A percentile compares a stretch with the other conserved stretches of the same genome.
These are phyloP conservation scores for Epichloe sibirici DNA, from an alignment of 2,329 filamentous ascomycete genomes.

Conservation along the genomic window DNA sequence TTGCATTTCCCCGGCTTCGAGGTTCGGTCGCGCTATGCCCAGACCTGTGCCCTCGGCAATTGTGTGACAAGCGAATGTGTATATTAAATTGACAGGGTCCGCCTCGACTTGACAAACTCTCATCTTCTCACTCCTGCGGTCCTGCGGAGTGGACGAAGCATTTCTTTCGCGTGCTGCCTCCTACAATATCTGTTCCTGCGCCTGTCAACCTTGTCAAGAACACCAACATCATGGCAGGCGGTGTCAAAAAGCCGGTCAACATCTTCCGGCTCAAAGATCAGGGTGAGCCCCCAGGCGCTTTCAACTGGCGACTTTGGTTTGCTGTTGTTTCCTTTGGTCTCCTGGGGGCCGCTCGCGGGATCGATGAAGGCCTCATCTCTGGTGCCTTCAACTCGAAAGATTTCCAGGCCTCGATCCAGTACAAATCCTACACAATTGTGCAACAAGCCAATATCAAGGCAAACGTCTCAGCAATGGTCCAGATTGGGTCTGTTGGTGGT, in stretches of 20 bases:
- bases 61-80: not conserved
- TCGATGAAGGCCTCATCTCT: constrained; percentile 71
- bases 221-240: constrained; percentile 31
- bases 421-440: constrained; percentile 36
- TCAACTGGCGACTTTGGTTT: constrained; percentile 73
- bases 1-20: too few relatives aligned
- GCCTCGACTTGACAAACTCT: not conserved
- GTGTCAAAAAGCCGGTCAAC: constrained; percentile 43
- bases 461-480: constrained; percentile 73
- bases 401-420: constrained; percentile 48
- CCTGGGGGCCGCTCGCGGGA: constrained; percentile 62
- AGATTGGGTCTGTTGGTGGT: constrained; percentile 63
- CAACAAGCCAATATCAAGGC: constrained; percentile 56
- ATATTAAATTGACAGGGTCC: not conserved
- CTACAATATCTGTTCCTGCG: not conserved
- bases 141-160: not conserved
- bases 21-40: too few relatives aligned
- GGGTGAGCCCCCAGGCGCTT: constrained; percentile 54
- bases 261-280: constrained; percentile 53
- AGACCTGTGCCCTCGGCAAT: too few relatives aligned
- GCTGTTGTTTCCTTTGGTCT: constrained; percentile 62
- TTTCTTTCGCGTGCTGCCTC: not conserved
- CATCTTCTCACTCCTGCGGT: not conserved
- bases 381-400: constrained; percentile 57
- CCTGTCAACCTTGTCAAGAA: not conserved